Evolutionary conservation across 768 basidiomycete species (phyloP), one percentile per base, ranked within the genome.

Genomic region (Mrakia gelida): DNA sequence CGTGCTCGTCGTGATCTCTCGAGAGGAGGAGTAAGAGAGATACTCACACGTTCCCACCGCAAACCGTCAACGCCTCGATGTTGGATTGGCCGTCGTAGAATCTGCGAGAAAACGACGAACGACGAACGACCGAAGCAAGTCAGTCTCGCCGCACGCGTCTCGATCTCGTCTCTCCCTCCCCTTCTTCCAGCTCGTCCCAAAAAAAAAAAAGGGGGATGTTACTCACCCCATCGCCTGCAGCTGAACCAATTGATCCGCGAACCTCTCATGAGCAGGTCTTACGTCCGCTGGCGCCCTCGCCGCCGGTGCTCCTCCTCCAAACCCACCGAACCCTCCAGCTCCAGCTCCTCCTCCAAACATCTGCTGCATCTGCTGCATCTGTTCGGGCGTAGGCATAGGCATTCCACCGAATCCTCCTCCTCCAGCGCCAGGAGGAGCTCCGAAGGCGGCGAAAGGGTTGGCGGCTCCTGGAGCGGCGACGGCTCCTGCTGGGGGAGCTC

Each of bases 41-140:
- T 45, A 70, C 68, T 56, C 32, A 73, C 62, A 73, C 73, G 54
- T 78, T 78, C 7, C 65, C 72, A 3, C 73, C 72, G 5, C 32
- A 28, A 0, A 61, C 32, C 26, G 62, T 63, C 7, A 78, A 52
- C 11, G 78, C 78, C 59, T 76, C 75, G 45, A 79, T 75, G 74
- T 79, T 79, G 8, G 68, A 28, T 62, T 76, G 74, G 3, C 78
- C 78, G 65, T 79, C 78, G 78, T 75, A 79, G 78, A 79, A 79
- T 16, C 75, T 76, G 75, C 3, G 63, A 8, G 16, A 38, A 34
- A 38, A 41, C 8, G 65, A 38, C 62, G 34, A 73, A 38, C 10
- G 23, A 32, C 28, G 38, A n/a, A 11, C 26, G 8, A 61, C 26
- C 18, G 11, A 65, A 65, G 32, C 26, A 8, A 59, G 59, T 26